Base-by-base conservation (phyloP, 2,329 filamentous ascomycete genomes). In the Aspergillus hiratsukae region DNA sequence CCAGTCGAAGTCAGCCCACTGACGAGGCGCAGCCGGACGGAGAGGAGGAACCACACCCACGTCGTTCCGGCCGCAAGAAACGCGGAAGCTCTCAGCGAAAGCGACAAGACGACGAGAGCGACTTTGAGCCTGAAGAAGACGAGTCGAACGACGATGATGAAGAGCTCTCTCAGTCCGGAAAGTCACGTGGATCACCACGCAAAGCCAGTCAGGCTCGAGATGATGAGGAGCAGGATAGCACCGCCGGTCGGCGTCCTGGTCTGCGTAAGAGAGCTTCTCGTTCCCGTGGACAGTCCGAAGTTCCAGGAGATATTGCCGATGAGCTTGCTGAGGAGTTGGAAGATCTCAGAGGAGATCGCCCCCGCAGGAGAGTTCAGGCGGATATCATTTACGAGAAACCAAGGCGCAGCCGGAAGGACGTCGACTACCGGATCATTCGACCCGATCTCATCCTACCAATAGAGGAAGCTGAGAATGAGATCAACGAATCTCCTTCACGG, bases 361-460 rank as follows among this genome's bases (percentile, higher is more conserved):
- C 72, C 31, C 75, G 73, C 53, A 73, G 74, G 45, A 69, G 71
- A 49, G 59, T 70, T 29, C 68, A 69, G 25, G 64, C 68, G 31
- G 66, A 72, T 48, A 72, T 74, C 28, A 60, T 73, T 25, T 75
- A 74, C 54, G 72, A 76, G 57, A 78, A 76, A 49, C 61, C 86
- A 80, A 61, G 86, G 64, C 67, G 78, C 78, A 73, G 79, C 77
- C 58, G 84, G 35, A 87, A 88, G 62, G 81, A 83, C 49, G 88
- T 94, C 29, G 90, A 96, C 71, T 97, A 97, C 73, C 89, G 89
- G 56, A 90, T 97, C 68, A 85, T 90, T 46, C 87, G 90, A 0
- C 86, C 92, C 43, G 87, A 91, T 61, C 78, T 86, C 41, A 77
- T 84, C 19, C 81, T 86, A 43, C 82, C 89, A 1, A 82, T 87